Evolutionary conservation across 345 rosid genomes (phyloP).

Genomic region (Acer negundo): DNA sequence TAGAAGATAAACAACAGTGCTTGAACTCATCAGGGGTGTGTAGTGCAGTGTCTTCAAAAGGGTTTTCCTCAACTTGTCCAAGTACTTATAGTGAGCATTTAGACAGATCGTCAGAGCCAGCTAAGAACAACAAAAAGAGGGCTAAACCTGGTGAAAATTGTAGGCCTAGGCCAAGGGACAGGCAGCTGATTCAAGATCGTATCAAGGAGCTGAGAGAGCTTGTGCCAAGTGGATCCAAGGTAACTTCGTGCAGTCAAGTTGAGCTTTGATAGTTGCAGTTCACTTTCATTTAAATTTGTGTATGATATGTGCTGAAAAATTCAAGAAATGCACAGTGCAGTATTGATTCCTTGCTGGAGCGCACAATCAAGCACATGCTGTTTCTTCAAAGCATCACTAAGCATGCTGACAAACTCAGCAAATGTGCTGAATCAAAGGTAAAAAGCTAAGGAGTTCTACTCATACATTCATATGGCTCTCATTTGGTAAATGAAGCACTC

Average conservation of each 20-base stretch:
- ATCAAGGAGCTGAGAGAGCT: slow-evolving; percentile 95
- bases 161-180: slow-evolving; percentile 96
- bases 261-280: slow-evolving; percentile 6
- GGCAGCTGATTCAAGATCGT: slow-evolving; percentile 96
- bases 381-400: slow-evolving; percentile 80
- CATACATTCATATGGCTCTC: slow-evolving; percentile 2
- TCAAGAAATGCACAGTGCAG: slow-evolving; percentile 72
- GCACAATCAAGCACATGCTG: slow-evolving; percentile 91
- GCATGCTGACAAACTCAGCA: slow-evolving; percentile 86
- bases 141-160: slow-evolving; percentile 84
- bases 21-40: slow-evolving; percentile 56
- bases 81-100: slow-evolving; percentile 67
- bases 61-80: slow-evolving; percentile 70
- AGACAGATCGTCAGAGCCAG: slow-evolving; percentile 59
- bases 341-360: slow-evolving; percentile 94
- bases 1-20: slow-evolving; percentile 46
- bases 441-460: slow-evolving; percentile 4
- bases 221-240: slow-evolving; percentile 97
- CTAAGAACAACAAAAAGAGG: slow-evolving; percentile 71
- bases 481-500: slow-evolving; percentile 13
- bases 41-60: slow-evolving; percentile 64
- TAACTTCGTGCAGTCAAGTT: slow-evolving; percentile 37
- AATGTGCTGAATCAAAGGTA: slow-evolving; percentile 74
- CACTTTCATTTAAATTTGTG: slow-evolving; percentile 2
- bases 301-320: slow-evolving; percentile 31